These are phyloP conservation scores for Ophiostoma triangulosporum DNA, from an alignment of 2,329 filamentous ascomycete species.

Conservation along the genomic window DNA sequence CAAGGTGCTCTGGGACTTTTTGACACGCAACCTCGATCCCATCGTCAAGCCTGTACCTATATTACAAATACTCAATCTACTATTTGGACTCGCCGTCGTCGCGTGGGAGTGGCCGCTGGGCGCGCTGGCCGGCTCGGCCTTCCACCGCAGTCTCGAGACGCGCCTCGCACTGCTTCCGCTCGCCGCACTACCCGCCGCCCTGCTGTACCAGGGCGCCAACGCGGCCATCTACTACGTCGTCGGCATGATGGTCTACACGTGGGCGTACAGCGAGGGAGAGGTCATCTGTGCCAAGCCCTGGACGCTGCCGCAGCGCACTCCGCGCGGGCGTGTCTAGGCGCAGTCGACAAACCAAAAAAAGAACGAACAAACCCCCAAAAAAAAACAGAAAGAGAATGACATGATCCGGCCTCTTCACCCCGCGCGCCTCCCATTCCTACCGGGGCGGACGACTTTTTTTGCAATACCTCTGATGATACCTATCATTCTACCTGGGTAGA, in stretches of 20 bases:
- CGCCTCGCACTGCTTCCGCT: constrained; percentile 74
- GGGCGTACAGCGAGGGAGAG: constrained; percentile 96
- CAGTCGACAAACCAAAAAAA: background rate
- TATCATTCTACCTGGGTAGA: background rate
- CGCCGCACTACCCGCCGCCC: constrained; percentile 54
- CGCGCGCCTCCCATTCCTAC: background rate
- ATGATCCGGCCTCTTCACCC: background rate
- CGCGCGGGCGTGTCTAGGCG: background rate
- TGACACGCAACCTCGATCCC: constrained; percentile 77
- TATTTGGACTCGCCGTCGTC: constrained; percentile 65
- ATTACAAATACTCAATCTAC: constrained; percentile 77
- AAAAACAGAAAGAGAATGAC: background rate
- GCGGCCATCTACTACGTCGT: constrained; percentile 84
- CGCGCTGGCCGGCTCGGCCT: constrained; percentile 57
- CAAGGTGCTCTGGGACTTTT: constrained; percentile 96
- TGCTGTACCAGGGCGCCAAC: constrained; percentile 89
- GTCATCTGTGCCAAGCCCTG: constrained; percentile 56
- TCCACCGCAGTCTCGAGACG: constrained; percentile 81
- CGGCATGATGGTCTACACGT: constrained; percentile 80
- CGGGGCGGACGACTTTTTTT: background rate
- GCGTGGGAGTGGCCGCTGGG: constrained; percentile 85
- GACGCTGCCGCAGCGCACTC: constrained; percentile 48
- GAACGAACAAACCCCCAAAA: background rate
- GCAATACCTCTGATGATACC: background rate
- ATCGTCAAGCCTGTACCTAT: constrained; percentile 80